A percentile compares a stretch with the other conserved stretches of the same genome.
Evolutionary conservation across 2,329 filamentous ascomycete species (phyloP).

Genomic region (Lanzia echinophila): DNA sequence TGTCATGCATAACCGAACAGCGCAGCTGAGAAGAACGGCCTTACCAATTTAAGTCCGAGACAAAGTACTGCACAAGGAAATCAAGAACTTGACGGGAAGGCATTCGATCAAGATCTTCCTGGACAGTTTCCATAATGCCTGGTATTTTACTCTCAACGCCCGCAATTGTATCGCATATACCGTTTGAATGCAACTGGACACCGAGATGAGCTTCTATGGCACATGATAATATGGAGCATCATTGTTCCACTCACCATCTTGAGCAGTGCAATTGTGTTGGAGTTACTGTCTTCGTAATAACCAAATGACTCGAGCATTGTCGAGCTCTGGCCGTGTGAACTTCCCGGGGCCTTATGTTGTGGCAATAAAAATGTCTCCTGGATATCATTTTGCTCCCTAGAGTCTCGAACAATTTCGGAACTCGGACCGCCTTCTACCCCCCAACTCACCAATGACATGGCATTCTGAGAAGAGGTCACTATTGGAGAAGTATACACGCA

Average conservation of each 20-base stretch:
- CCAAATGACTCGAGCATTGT: background rate
- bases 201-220: background rate
- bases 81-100: background rate
- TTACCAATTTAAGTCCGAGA: background rate
- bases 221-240: background rate
- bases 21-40: background rate
- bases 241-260: background rate
- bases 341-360: background rate
- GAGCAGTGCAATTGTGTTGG: background rate
- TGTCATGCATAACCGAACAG: background rate
- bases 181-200: background rate
- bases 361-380: background rate
- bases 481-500: background rate
- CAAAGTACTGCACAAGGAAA: background rate
- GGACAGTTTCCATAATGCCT: background rate
- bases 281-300: background rate
- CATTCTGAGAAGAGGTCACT: background rate
- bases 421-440: background rate
- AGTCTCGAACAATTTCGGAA: background rate
- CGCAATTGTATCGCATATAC: background rate
- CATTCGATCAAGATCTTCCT: background rate
- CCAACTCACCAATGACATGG: background rate
- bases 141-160: background rate
- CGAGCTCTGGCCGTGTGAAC: background rate
- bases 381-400: background rate